These are phyloP conservation scores for Agarophyton chilense DNA, from an alignment of 23 red algal species.

Conservation along the genomic window DNA sequence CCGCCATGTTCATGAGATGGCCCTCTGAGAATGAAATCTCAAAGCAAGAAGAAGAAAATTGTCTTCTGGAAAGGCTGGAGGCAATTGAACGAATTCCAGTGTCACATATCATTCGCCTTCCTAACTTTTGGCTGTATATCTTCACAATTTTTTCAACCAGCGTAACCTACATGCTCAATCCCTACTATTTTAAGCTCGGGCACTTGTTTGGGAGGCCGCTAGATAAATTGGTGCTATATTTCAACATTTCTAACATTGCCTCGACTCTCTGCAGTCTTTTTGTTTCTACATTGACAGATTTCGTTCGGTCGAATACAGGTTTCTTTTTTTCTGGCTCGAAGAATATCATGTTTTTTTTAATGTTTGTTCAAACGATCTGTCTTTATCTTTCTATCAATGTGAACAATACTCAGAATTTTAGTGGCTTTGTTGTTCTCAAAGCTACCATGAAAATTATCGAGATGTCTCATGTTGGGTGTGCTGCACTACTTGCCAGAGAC, in stretches of 20 bases:
- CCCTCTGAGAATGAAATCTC: neutral
- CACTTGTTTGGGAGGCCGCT: neutral
- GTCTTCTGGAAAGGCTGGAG: neutral
- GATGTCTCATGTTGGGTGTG: slow-evolving; percentile 11
- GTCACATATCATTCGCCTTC: neutral
- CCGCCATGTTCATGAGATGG: neutral
- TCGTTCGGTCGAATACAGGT: neutral
- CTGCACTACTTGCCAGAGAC: slow-evolving; percentile 34
- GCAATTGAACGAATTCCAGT: slow-evolving; percentile 1
- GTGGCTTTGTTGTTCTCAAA: slow-evolving; percentile 4
- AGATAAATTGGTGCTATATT: slow-evolving; percentile 1
- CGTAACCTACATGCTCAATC: slow-evolving; percentile 13
- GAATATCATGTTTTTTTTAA: slow-evolving; percentile 24
- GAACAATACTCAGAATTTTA: neutral
- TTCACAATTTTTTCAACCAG: slow-evolving; percentile 20
- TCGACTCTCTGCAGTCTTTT: slow-evolving; percentile 1
- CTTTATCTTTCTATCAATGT: neutral
- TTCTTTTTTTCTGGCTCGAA: slow-evolving; percentile 30
- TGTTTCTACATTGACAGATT: neutral
- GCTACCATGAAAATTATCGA: slow-evolving; percentile 16
- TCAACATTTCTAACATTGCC: slow-evolving; percentile 2
- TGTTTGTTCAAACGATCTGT: slow-evolving; percentile 16
- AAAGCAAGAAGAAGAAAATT: neutral
- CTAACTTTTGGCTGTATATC: slow-evolving; percentile 52
- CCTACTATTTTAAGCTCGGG: slow-evolving; percentile 56